A percentile compares a stretch with the other conserved stretches of the same genome.
Evolutionary conservation across 202 grass and related monocot species (phyloP).

Genomic region (Alloteropsis angusta): DNA sequence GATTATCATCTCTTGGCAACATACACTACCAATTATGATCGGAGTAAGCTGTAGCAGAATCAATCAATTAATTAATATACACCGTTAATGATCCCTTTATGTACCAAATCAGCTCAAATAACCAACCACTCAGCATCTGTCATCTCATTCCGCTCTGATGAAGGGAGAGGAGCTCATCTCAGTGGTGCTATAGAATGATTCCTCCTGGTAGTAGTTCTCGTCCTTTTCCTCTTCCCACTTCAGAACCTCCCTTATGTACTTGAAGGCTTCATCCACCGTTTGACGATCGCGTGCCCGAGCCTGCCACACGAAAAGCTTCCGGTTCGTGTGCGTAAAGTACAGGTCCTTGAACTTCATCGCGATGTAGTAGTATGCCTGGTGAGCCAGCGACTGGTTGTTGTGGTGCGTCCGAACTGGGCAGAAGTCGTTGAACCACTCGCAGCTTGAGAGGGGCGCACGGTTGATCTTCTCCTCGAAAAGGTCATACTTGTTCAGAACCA

Average conservation of each 20-base stretch:
- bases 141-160: constrained; percentile 51
- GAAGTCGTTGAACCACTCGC: constrained; percentile 89
- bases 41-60: background rate
- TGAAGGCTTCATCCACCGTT: constrained; percentile 75
- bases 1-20: background rate
- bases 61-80: constrained; percentile 12
- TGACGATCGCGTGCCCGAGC: constrained; percentile 52
- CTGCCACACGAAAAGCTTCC: constrained; percentile 91
- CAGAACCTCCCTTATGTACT: constrained; percentile 72
- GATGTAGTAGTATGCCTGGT: constrained; percentile 84
- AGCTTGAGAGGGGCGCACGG: constrained; percentile 33
- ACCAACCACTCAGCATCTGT: background rate
- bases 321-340: constrained; percentile 45
- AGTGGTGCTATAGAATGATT: constrained; percentile 88
- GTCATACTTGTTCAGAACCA: constrained; percentile 92
- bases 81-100: constrained; percentile 5
- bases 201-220: constrained; percentile 45
- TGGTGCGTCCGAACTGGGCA: constrained; percentile 60
- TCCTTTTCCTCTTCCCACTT: constrained; percentile 96
- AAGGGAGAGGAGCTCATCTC: constrained; percentile 90
- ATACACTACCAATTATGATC: background rate
- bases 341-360: constrained; percentile 92
- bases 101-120: constrained; percentile 1
- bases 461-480: constrained; percentile 88
- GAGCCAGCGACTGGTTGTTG: constrained; percentile 69